Conservation (phyloP, 2,329 filamentous ascomycete species). For the Acarospora socialis region DNA sequence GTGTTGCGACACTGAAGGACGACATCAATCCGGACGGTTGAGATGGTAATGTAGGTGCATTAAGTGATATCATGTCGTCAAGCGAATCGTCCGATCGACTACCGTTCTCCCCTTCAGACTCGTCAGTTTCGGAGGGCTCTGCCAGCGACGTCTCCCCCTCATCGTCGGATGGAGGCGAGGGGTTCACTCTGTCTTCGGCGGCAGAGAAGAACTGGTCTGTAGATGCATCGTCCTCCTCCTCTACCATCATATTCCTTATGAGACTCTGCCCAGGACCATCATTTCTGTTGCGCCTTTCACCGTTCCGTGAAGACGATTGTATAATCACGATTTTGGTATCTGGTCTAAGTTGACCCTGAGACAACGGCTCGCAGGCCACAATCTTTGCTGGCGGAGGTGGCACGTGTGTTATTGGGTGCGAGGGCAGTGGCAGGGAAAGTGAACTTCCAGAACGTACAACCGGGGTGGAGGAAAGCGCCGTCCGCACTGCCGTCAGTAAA, state of each 20-base stretch:
- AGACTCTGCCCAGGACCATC: conserved; percentile 35
- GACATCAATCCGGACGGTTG: conserved; percentile 66
- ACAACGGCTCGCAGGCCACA: conserved; percentile 84
- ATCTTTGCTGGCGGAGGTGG: conserved; percentile 75
- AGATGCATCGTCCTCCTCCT: conserved; percentile 62
- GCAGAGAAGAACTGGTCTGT: conserved; percentile 91
- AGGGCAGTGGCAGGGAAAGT: conserved; percentile 57
- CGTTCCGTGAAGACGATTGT: conserved; percentile 35
- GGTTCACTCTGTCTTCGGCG: conserved; percentile 51
- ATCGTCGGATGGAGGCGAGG: conserved; percentile 31
- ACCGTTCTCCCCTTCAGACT: conserved; percentile 45
- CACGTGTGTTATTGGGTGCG: conserved; percentile 77
- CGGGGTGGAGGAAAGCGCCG: conserved; percentile 56
- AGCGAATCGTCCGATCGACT: conserved; percentile 81
- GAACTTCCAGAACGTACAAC: conserved; percentile 77
- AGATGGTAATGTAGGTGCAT: conserved; percentile 63
- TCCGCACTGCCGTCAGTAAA: conserved; percentile 53
- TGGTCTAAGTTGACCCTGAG: conserved; percentile 66
- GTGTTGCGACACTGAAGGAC: conserved; percentile 66
- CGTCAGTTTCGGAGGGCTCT: conserved; percentile 39
- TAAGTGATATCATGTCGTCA: conserved; percentile 86
- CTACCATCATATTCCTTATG: conserved; percentile 44
- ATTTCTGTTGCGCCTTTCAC: conserved; percentile 28
- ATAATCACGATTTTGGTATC: conserved; percentile 69
- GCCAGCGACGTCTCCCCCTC: conserved; percentile 33